Evolutionary conservation across 768 basidiomycete species (phyloP).

Genomic region (Calocera cornea): DNA sequence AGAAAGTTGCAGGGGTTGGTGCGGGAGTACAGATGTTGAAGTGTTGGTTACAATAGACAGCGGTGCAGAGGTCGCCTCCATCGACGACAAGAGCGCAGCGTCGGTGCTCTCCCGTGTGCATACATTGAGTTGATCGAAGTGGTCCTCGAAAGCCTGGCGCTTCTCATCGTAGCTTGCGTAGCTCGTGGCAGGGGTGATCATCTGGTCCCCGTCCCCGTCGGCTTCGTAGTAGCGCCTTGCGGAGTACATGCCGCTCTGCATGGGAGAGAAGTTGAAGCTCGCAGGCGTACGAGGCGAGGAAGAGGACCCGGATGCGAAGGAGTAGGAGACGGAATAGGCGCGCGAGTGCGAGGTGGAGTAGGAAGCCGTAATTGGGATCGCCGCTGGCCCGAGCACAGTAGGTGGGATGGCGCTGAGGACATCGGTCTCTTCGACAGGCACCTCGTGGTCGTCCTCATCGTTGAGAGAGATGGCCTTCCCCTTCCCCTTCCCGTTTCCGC

Average conservation of each 20-base stretch:
- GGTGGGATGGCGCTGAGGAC: neutral
- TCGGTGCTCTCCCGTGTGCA: neutral
- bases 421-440: neutral
- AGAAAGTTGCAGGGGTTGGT: neutral
- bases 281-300: constrained; percentile 1
- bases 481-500: neutral
- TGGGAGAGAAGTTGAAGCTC: neutral
- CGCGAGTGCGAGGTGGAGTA: neutral
- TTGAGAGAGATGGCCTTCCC: neutral
- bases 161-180: constrained; percentile 15
- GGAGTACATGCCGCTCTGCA: neutral
- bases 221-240: neutral
- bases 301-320: neutral
- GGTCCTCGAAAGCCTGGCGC: constrained; percentile 18
- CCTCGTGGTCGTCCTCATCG: neutral
- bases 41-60: neutral
- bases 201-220: neutral
- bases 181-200: neutral
- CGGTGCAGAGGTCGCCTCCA: neutral
- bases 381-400: neutral
- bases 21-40: neutral
- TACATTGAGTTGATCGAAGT: constrained; percentile 19
- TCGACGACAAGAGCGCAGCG: neutral
- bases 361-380: neutral
- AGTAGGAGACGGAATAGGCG: neutral